Evolutionary conservation across 257 asterid genomes (phyloP).

Genomic region (Cynanchum wilfordii): DNA sequence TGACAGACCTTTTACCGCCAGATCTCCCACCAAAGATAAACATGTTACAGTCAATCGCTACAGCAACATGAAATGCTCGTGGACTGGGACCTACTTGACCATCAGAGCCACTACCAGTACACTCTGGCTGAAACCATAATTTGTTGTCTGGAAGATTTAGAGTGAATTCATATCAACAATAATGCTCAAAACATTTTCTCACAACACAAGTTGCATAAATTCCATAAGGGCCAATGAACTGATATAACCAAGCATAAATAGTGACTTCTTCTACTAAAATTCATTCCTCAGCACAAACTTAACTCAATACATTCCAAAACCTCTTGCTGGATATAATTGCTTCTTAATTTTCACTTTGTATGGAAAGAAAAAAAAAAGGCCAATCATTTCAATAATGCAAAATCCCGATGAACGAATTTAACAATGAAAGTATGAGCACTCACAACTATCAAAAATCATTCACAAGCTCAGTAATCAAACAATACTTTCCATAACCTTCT

Average conservation of each 20-base stretch:
- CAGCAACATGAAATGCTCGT: slow-evolving; percentile 88
- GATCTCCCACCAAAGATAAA: slow-evolving; percentile 95
- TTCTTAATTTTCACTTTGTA: not conserved
- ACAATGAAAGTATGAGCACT: not conserved
- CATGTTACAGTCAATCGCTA: slow-evolving; percentile 88
- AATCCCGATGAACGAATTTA: not conserved
- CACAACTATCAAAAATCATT: not conserved
- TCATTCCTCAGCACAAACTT: not conserved
- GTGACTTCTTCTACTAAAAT: not conserved
- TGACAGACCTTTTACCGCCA: slow-evolving; percentile 67
- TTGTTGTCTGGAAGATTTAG: slow-evolving; percentile 59
- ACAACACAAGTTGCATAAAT: not conserved
- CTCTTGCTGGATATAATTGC: not conserved
- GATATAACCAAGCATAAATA: not conserved
- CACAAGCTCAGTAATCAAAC: not conserved
- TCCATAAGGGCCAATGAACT: not conserved
- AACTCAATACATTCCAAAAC: not conserved
- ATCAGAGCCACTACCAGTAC: slow-evolving; percentile 78
- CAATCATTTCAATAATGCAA: not conserved
- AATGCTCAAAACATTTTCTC: not conserved
- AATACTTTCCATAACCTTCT: not conserved
- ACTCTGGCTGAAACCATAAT: slow-evolving; percentile 87
- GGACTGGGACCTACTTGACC: slow-evolving; percentile 79
- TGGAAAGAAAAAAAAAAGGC: not conserved
- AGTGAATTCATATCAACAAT: slow-evolving; percentile 9